These are phyloP conservation scores for Jimgerdemannia lactiflua DNA, from an alignment of 192 early-diverging fungal species.

Conservation along the genomic window DNA sequence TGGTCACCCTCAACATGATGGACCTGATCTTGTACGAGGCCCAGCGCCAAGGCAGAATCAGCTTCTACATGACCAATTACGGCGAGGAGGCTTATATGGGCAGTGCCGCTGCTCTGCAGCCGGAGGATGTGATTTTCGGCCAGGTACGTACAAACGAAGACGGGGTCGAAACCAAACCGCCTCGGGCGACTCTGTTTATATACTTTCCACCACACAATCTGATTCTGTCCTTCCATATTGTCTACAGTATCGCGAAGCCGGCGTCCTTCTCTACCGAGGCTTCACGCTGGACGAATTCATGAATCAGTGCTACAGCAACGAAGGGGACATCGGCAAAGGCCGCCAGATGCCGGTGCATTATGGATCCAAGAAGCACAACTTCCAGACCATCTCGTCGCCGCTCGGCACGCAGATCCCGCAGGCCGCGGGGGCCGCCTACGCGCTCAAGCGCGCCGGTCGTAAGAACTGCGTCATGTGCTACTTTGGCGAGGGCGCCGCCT, in stretches of 20 bases:
- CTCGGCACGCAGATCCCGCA: conserved; percentile 98
- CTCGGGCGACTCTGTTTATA: not conserved
- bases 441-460: conserved; percentile 77
- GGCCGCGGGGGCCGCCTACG: conserved; percentile 93
- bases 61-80: conserved; percentile 99
- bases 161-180: not conserved
- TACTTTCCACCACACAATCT: not conserved
- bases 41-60: conserved; percentile 96
- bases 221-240: not conserved
- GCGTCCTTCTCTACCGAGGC: conserved; percentile 91
- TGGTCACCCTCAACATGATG: conserved; percentile 89
- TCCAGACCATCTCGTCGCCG: conserved; percentile 97
- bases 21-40: conserved; percentile 97
- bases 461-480: conserved; percentile 87
- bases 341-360: conserved; percentile 99
- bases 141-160: conserved; percentile 43
- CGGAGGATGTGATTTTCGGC: conserved; percentile 93
- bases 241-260: conserved; percentile 92
- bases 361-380: conserved; percentile 77
- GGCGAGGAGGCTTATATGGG: conserved; percentile 97
- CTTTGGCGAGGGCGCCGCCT: conserved; percentile 98
- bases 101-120: conserved; percentile 81
- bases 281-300: conserved; percentile 93
- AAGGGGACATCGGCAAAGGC: conserved; percentile 85
- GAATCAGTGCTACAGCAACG: conserved; percentile 97